These are phyloP conservation scores for Aspergillus egyptiacus DNA, from an alignment of 495 filamentous ascomycete genomes.

Conservation along the genomic window DNA sequence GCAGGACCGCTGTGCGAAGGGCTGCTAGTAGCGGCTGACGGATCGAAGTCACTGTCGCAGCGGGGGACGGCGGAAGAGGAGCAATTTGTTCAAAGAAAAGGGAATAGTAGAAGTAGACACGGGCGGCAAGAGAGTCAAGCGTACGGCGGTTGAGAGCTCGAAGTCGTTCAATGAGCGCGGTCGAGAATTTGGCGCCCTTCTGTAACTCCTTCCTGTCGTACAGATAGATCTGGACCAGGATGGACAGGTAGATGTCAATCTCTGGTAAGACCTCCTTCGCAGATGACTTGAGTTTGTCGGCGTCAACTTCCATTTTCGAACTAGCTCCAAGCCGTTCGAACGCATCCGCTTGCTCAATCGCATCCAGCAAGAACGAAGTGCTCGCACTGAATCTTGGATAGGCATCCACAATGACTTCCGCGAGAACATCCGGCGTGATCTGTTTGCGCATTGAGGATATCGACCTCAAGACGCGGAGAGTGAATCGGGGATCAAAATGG, in stretches of 20 bases:
- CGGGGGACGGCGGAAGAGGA: slow-evolving; percentile 79
- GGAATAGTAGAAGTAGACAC: slow-evolving; percentile 96
- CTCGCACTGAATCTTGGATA: slow-evolving; percentile 60
- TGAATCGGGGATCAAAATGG: slow-evolving; percentile 92
- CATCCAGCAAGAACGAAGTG: slow-evolving; percentile 63
- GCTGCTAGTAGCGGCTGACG: slow-evolving; percentile 82
- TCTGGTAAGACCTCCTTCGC: slow-evolving; percentile 78
- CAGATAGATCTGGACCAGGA: slow-evolving; percentile 83
- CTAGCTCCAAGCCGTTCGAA: slow-evolving; percentile 48
- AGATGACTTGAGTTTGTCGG: slow-evolving; percentile 40
- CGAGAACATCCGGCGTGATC: slow-evolving; percentile 72
- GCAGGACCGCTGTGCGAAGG: slow-evolving; percentile 84
- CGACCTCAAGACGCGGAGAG: slow-evolving; percentile 84
- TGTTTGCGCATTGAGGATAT: slow-evolving; percentile 93
- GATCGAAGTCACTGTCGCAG: slow-evolving; percentile 75
- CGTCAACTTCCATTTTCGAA: slow-evolving; percentile 74
- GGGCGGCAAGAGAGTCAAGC: slow-evolving; percentile 85
- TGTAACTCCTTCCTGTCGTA: slow-evolving; percentile 77
- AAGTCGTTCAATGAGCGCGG: slow-evolving; percentile 70
- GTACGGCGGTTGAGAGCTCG: slow-evolving; percentile 89
- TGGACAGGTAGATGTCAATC: slow-evolving; percentile 84
- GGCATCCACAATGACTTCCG: slow-evolving; percentile 73
- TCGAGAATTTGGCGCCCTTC: slow-evolving; percentile 76
- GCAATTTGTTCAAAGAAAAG: slow-evolving; percentile 86
- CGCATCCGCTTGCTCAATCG: slow-evolving; percentile 58